phyloP scores from a whole-genome alignment of 352 stramenopile species.

The Globisporangium canariense region DNA sequence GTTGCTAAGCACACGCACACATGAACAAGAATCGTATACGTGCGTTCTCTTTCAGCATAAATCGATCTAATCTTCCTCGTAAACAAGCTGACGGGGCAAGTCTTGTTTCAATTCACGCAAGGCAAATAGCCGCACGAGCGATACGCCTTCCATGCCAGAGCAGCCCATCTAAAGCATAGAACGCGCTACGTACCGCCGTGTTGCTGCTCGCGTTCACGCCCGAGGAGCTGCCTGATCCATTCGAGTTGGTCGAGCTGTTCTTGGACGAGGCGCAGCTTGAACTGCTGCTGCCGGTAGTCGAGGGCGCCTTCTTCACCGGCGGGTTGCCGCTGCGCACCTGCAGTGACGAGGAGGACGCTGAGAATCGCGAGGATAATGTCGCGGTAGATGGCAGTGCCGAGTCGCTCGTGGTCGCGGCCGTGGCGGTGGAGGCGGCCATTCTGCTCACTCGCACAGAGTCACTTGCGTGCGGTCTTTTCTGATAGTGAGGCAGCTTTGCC shows the following conservation, averaged over 20 bases:
- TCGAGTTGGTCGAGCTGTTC: slow-evolving; percentile 11
- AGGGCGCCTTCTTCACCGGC: slow-evolving; percentile 28
- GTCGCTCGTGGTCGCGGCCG: slow-evolving; percentile 2
- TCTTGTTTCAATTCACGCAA: background rate
- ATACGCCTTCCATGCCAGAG: background rate
- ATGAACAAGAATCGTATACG: background rate
- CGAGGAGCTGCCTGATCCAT: slow-evolving; percentile 4
- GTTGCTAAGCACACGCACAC: slow-evolving; percentile 25
- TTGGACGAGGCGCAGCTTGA: slow-evolving; percentile 3
- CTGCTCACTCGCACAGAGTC: background rate
- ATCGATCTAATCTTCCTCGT: background rate
- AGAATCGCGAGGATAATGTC: background rate
- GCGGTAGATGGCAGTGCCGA: background rate
- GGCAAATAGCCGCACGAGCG: background rate
- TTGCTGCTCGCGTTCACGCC: slow-evolving; percentile 26
- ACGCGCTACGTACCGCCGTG: slow-evolving; percentile 8
- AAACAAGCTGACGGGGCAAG: background rate
- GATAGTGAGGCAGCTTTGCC: slow-evolving; percentile 4
- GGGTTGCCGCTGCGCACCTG: slow-evolving; percentile 23
- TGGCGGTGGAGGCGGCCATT: slow-evolving; percentile 8
- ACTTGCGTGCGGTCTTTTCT: background rate
- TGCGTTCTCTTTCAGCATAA: background rate
- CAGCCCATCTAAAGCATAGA: background rate
- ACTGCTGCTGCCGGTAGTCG: slow-evolving; percentile 11
- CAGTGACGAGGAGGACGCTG: slow-evolving; percentile 1